A percentile compares a stretch with the other conserved stretches of the same genome.
phyloP scores from a whole-genome alignment of 768 basidiomycete species.

The Cyclocybe aegerita region DNA sequence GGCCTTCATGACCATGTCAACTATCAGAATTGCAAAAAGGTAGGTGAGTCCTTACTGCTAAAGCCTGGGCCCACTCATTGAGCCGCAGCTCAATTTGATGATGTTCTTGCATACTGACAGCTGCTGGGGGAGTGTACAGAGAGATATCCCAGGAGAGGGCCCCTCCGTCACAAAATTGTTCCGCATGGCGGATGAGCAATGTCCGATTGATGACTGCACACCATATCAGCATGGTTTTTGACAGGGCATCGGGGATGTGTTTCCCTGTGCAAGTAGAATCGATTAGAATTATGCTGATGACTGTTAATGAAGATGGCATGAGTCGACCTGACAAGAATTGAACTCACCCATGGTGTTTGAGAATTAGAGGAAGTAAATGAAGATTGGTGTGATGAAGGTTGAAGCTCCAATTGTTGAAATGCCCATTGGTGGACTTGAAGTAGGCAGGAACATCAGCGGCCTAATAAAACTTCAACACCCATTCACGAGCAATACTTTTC shows the following conservation, averaged over 20 bases:
- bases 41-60: slow-evolving; percentile 50
- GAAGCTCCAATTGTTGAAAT: slow-evolving; percentile 83
- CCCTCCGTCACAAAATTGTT: slow-evolving; percentile 5
- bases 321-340: neutral
- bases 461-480: slow-evolving; percentile 12
- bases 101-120: slow-evolving; percentile 76
- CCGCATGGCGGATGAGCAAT: slow-evolving; percentile 34
- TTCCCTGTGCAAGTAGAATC: slow-evolving; percentile 95
- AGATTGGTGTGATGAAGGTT: slow-evolving; percentile 83
- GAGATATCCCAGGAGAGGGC: slow-evolving; percentile 47
- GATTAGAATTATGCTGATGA: slow-evolving; percentile 71
- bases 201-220: slow-evolving; percentile 84
- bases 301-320: slow-evolving; percentile 1
- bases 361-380: slow-evolving; percentile 63
- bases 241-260: slow-evolving; percentile 89
- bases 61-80: slow-evolving; percentile 64
- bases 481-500: slow-evolving; percentile 2
- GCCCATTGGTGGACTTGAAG: slow-evolving; percentile 93
- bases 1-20: slow-evolving; percentile 34
- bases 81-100: slow-evolving; percentile 68
- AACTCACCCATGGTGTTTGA: slow-evolving; percentile 59
- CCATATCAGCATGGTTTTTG: slow-evolving; percentile 95
- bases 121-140: slow-evolving; percentile 70
- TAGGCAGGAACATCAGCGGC: slow-evolving; percentile 55
- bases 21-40: too few relatives aligned